phyloP scores from a whole-genome alignment of 1,284 basidiomycete genomes.

The Pseudozyma thailandica region DNA sequence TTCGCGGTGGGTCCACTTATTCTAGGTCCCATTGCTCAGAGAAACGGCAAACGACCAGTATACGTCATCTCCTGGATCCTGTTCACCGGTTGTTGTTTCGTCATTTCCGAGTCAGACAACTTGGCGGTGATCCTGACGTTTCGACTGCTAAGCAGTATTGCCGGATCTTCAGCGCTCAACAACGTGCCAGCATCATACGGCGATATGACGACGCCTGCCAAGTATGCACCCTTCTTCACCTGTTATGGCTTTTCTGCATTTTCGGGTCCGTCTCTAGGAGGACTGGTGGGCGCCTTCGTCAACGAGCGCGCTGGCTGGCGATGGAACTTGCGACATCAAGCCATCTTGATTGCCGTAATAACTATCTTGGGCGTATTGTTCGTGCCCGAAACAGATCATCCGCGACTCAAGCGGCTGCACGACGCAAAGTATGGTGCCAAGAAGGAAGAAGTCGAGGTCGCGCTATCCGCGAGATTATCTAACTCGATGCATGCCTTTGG shows the following conservation, averaged over 20 bases:
- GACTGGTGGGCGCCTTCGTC: constrained; percentile 38
- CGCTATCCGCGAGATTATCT: background rate
- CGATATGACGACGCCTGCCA: constrained; percentile 31
- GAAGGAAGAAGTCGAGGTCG: background rate
- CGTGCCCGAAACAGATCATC: constrained; percentile 44
- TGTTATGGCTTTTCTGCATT: constrained; percentile 48
- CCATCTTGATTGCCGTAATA: constrained; percentile 44
- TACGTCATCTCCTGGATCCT: constrained; percentile 38
- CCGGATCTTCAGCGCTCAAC: constrained; percentile 46
- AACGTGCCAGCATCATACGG: constrained; percentile 42
- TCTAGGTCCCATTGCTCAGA: constrained; percentile 39
- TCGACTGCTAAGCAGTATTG: constrained; percentile 60
- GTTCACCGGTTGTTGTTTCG: constrained; percentile 50
- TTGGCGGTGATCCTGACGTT: constrained; percentile 62
- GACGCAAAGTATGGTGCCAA: constrained; percentile 21
- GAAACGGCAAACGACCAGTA: constrained; percentile 42
- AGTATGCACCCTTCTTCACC: constrained; percentile 24
- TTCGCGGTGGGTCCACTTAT: constrained; percentile 42
- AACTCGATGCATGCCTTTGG: constrained; percentile 10
- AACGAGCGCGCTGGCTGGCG: constrained; percentile 40
- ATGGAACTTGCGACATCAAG: constrained; percentile 49
- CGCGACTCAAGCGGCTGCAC: constrained; percentile 29
- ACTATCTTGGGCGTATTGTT: constrained; percentile 36
- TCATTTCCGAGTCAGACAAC: constrained; percentile 56
- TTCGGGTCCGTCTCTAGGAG: constrained; percentile 33